Evolutionary conservation across 768 basidiomycete species (phyloP).

Genomic region (Tephrocybe rancida): DNA sequence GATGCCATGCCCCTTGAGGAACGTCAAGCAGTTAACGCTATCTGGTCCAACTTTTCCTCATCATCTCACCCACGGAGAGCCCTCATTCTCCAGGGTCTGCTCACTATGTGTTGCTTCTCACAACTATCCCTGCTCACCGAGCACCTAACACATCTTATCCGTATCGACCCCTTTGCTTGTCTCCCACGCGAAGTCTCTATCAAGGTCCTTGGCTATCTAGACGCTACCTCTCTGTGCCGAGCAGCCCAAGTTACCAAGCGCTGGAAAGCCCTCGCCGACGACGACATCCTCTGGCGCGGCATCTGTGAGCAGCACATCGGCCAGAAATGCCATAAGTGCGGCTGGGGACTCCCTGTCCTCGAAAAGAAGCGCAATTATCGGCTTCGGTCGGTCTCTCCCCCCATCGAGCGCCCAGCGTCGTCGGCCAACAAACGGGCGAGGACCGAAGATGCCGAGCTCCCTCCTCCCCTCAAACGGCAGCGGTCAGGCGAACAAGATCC

Average conservation of each 20-base stretch:
- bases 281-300: conserved; percentile 91
- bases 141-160: conserved; percentile 87
- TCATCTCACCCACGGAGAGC: conserved; percentile 90
- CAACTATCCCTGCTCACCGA: conserved; percentile 96
- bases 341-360: conserved; percentile 94
- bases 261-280: conserved; percentile 92
- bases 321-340: conserved; percentile 94
- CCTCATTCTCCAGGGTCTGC: conserved; percentile 92
- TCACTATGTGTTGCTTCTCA: conserved; percentile 99
- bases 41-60: conserved; percentile 97
- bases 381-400: conserved; percentile 29
- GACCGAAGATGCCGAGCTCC: conserved; percentile 28
- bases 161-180: conserved; percentile 91
- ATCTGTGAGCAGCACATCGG: conserved; percentile 99
- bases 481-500: conserved; percentile 32
- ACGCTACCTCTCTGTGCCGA: conserved; percentile 90
- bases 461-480: conserved; percentile 55
- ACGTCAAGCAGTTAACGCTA: conserved; percentile 82
- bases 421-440: conserved; percentile 39
- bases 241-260: conserved; percentile 87
- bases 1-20: conserved; percentile 87
- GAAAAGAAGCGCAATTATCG: conserved; percentile 66
- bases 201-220: conserved; percentile 85
- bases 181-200: conserved; percentile 90
- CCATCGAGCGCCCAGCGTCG: conserved; percentile 8